phyloP scores from a whole-genome alignment of 345 rosid genomes.

The Durio zibethinus region DNA sequence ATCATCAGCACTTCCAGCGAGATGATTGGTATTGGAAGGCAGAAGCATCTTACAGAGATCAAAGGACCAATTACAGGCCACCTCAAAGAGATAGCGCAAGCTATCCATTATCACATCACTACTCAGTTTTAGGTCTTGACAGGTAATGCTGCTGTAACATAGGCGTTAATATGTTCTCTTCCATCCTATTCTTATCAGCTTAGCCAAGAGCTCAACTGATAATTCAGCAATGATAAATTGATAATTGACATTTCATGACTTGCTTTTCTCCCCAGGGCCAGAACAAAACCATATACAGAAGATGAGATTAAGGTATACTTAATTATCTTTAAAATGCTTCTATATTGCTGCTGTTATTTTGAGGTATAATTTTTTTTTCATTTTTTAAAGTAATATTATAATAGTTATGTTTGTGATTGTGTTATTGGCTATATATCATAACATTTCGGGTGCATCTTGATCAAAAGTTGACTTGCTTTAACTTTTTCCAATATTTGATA shows the following conservation, averaged over 20 bases:
- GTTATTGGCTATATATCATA: background rate
- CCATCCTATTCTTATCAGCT: background rate
- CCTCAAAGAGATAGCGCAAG: slow-evolving; percentile 52
- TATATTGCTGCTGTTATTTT: background rate
- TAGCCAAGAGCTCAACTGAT: background rate
- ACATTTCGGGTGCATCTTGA: background rate
- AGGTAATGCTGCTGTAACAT: slow-evolving; percentile 40
- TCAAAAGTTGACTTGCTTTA: background rate
- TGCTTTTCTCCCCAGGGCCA: slow-evolving; percentile 42
- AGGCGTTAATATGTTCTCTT: background rate
- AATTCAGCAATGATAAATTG: background rate
- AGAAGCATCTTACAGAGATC: slow-evolving; percentile 60
- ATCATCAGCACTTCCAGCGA: slow-evolving; percentile 87
- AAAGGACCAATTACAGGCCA: slow-evolving; percentile 54
- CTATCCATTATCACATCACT: slow-evolving; percentile 83
- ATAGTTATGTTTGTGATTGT: background rate
- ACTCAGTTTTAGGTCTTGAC: slow-evolving; percentile 84
- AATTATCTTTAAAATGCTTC: background rate
- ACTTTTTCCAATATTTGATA: background rate
- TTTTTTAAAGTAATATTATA: background rate
- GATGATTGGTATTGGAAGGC: slow-evolving; percentile 99
- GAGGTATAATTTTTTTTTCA: background rate
- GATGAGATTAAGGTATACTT: slow-evolving; percentile 84
- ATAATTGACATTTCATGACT: slow-evolving; percentile 14
- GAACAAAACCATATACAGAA: slow-evolving; percentile 74